A percentile compares a stretch with the other conserved stretches of the same genome.
Evolutionary conservation across 2,329 filamentous ascomycete species (phyloP).

Genomic region (Fusarium pseudoanthophilum): DNA sequence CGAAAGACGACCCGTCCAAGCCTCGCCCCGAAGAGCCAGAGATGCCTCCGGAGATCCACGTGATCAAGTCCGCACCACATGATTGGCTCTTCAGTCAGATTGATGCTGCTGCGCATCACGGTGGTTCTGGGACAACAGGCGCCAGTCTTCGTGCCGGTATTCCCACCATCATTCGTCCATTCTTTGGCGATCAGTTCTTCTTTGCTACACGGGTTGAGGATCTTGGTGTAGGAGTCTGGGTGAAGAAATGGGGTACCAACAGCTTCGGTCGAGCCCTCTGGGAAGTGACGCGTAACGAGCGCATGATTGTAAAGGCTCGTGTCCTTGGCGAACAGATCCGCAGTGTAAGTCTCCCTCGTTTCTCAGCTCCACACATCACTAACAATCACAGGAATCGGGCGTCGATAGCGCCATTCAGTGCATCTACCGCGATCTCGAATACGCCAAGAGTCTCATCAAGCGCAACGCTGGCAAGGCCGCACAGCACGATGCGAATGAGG

Average conservation of each 20-base stretch:
- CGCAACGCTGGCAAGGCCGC: conserved; percentile 66
- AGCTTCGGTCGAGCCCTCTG: conserved; percentile 87
- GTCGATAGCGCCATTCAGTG: conserved; percentile 91
- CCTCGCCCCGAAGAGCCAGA: conserved; percentile 70
- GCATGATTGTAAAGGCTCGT: conserved; percentile 89
- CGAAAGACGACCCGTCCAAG: conserved; percentile 56
- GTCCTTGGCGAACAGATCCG: conserved; percentile 88
- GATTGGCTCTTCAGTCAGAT: conserved; percentile 97
- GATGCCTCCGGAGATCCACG: conserved; percentile 81
- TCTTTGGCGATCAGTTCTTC: conserved; percentile 98
- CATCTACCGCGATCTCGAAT: conserved; percentile 95
- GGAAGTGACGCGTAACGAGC: conserved; percentile 88
- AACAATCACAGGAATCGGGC: conserved; percentile 77
- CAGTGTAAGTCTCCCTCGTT: conserved; percentile 65
- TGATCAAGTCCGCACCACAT: conserved; percentile 91
- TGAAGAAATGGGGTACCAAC: conserved; percentile 90
- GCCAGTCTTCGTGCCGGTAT: conserved; percentile 91
- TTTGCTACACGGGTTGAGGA: conserved; percentile 92
- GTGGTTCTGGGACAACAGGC: conserved; percentile 93
- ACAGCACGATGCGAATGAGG: conserved; percentile 55
- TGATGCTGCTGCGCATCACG: conserved; percentile 93
- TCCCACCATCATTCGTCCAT: conserved; percentile 94
- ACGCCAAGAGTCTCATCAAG: conserved; percentile 85
- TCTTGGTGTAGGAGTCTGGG: conserved; percentile 87
- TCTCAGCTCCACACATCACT: conserved; percentile 14